Base-by-base conservation (phyloP, 2,329 filamentous ascomycete genomes). In the Aspergillus amoenus region DNA sequence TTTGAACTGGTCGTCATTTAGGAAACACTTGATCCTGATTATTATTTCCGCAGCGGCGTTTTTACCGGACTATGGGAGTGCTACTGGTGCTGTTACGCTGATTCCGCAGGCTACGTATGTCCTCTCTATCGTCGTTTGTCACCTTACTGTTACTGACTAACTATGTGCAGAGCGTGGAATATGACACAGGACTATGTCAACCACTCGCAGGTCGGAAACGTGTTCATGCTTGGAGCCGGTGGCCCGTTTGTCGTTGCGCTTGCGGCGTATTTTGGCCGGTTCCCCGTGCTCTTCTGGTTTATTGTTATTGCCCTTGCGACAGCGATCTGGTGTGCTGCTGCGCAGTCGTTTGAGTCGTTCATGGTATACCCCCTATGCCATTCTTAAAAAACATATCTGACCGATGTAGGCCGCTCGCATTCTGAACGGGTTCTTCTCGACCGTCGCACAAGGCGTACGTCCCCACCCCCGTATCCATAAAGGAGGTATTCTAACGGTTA, bases 361-460 rank as follows among this genome's bases (percentile, higher is more conserved):
- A 72, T 77, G 57, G 57, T 59, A 56, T n/a, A 17, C n/a, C 3
- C 12, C 2, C 2, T 3, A n/a, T 0, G 2, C 9, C 2, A 9
- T 30, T 2, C 9, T 9, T 30, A 30, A 2, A 9, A 22, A 4
- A 2, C 5, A 15, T 32, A 39, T 37, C 18, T 49, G n/a, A 39
- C 27, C 51, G 4, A 4, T 30, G 24, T 47, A 66, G 67, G 75
- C 76, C 11, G 71, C 73, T 0, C 70, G 78, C 1, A 76, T 78
- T 24, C 63, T 80, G 5, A 78, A 79, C 50, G 78, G 77, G 7
- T 76, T 79, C 66, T 78, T 78, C 64, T 73, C 69, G 8, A 77
- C 70, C 4, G 74, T 76, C 3, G 68, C 73, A 0, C 76, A 79
- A 61, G 73, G 69, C 1, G 71, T 71, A 59, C 55, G 70, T 61